Base-by-base conservation (phyloP, 306 rosid genomes). In the Hippophae gyantsensis region DNA sequence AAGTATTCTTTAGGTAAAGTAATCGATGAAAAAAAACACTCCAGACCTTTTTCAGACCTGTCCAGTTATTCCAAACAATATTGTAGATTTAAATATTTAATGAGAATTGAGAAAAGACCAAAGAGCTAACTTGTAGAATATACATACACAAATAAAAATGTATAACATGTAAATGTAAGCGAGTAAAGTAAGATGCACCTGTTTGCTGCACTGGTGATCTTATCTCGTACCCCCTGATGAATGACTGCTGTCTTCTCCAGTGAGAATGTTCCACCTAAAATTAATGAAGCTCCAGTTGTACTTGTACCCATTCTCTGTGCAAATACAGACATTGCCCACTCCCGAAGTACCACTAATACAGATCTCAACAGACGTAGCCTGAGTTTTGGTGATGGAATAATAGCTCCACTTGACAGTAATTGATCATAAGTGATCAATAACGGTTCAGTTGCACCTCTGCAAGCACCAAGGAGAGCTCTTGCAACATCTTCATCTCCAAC, bases 371-470 rank as follows among this genome's bases (percentile, higher is more conserved):
- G 78, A 54, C 99, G 92, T 47, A 92, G 62, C 72, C 93, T 83
- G 58, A 92, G 86, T 69, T 82, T 88, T 56, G 92, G 84, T 9
- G 99, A 88, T 6, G 99, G 93, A 67, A 92, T 69, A 73, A 92
- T 77, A 44, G 90, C 93, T 56, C 99, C 94, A 53, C 75, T 88
- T 52, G 95, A 80, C 66, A 92, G 70, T 73, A 92, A 75, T 72
- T 85, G 95, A 60, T 92, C 95, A 18, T 92, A 92, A 70, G 94
- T 75, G 60, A 82, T 92, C 84, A 86, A 63, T 42, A 92, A 93
- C 56, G 95, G 99, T 74, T 92, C 99, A 26, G 86, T 83, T 47
- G 99, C 94, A 65, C 94, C 95, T 79, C 86, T 92, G 74, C 99
- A 92, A 52, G 92, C 94, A 71, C 84, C 84, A 64, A 92, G 83